Base-by-base conservation (phyloP, 352 stramenopile genomes). In the Elongisporangium prolatum region DNA sequence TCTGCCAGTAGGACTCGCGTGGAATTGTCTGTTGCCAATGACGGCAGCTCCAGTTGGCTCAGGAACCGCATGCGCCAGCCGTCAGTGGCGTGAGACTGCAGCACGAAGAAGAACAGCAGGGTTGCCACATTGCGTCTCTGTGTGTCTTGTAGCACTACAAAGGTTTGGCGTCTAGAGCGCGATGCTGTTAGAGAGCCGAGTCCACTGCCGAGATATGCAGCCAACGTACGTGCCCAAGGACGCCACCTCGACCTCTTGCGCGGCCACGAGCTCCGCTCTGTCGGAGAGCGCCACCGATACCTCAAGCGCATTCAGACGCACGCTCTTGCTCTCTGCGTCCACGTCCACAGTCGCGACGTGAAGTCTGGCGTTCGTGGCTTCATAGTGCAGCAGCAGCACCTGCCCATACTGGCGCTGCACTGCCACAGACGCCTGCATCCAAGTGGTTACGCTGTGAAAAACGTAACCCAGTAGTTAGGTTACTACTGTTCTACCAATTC, bases 191-290 rank as follows among this genome's bases (percentile, higher is more conserved):
- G 50, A 44, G 11, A 44, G 34, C 9, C 34, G 1, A 44, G 34
- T 21, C 1, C n/a, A 9, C 13, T 24, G 47, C 3, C 14, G 48
- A 16, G 3, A 44, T 34, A 53, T 20, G 14, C 21, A 48, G 9
- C 1, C 17, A 20, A 75, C 67, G 55, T 61, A 86, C 76, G 57
- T 68, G 50, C 69, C 74, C n/a, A 83, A 54, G 5, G 67, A 48
- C 0, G 55, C 47, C 50, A 80, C 64, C 57, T 75, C 64, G 48
- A 83, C 69, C 56, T 77, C 66, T 50, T 69, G 69, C 5, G 65
- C 69, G 20, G 65, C 74, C 10, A 81, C 64, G 18, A 86, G 68
- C 9, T 28, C 54, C 25, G 74, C 70, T 13, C 68, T 52, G 3
- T 22, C n/a, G 16, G 72, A 68, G 47, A 84, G 28, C 18, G 48